Evolutionary conservation across 2,329 filamentous ascomycete genomes (phyloP), one percentile per base, ranked within the genome.

Genomic region (Setomelanomma holmii): DNA sequence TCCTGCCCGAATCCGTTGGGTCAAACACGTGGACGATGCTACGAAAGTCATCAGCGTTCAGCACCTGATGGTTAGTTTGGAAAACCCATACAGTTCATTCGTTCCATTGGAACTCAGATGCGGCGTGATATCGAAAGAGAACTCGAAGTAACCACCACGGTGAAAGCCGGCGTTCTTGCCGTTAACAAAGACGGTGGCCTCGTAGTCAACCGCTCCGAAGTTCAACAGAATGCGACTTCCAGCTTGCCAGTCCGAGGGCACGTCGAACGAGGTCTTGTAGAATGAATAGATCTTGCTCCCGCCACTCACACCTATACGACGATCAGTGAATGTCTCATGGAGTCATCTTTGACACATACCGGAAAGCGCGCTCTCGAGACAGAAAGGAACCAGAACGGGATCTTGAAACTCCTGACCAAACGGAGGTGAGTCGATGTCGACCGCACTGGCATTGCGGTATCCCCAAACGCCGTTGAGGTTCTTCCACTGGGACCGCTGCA

Each of bases 11-110:
- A 61, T 90, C 87, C 0, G 88, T 89, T 0, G 88, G 88, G 54
- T 90, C 88, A 46, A 84, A 82, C 0, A 88, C 86, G 60, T 86
- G 86, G 2, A 90, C 84, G 19, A 85, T 76, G 4, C 84, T 86
- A 41, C 4, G 5, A 22, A 8, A 22, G 10, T 22, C 12, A 20
- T 45, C 14, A 45, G 42, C 11, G 7, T 11, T 4, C 5, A 22
- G 11, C n/a, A 39, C 21, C 10, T 5, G 1, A 8, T 39, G n/a
- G n/a, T n/a, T 21, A 38, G 49, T 46, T 22, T 20, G n/a, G 23
- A 21, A 16, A 10, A 33, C 77, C 70, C 66, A 46, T 65, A 86
- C 80, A 88, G 66, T 49, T 82, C 79, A 62, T 88, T 88, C 0
- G 75, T 71, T 4, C 76, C 77, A 24, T 78, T 78, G 1, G 60